phyloP scores from a whole-genome alignment of 2,329 filamentous ascomycete species.

The Ophiostoma piceae region DNA sequence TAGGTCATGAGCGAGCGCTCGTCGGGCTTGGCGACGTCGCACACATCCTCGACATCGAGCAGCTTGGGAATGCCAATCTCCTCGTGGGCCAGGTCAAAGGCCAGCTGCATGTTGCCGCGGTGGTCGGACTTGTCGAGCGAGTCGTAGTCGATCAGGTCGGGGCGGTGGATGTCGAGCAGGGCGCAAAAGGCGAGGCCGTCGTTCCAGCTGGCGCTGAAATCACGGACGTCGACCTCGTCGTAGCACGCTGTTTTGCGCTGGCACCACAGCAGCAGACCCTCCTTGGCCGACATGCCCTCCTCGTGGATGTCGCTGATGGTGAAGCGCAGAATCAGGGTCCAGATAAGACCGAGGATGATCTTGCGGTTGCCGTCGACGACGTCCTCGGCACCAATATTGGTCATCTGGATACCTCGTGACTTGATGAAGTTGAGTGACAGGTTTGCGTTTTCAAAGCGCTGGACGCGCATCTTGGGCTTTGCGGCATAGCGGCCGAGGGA shows the following conservation, averaged over 20 bases:
- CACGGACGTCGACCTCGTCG: conserved; percentile 88
- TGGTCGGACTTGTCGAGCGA: conserved; percentile 90
- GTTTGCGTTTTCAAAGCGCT: conserved; percentile 98
- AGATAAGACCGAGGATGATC: conserved; percentile 94
- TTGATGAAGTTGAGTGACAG: conserved; percentile 88
- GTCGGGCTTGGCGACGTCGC: conserved; percentile 91
- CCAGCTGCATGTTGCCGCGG: conserved; percentile 93
- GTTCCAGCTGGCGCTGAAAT: conserved; percentile 96
- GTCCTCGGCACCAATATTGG: conserved; percentile 96
- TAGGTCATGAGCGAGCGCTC: conserved; percentile 98
- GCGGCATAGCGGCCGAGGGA: conserved; percentile 95
- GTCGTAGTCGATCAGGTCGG: conserved; percentile 96
- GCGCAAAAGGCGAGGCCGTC: conserved; percentile 96
- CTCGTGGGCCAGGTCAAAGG: conserved; percentile 91
- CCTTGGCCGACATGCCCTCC: conserved; percentile 95
- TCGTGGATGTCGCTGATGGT: conserved; percentile 99
- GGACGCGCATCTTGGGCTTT: conserved; percentile 91
- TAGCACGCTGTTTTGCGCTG: conserved; percentile 98
- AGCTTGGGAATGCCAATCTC: conserved; percentile 96
- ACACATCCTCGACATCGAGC: conserved; percentile 96
- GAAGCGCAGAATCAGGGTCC: conserved; percentile 95
- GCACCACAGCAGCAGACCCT: conserved; percentile 92
- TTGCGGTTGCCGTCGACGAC: conserved; percentile 97
- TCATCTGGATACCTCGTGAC: conserved; percentile 82
- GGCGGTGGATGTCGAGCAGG: conserved; percentile 90